A percentile compares a stretch with the other conserved stretches of the same genome.
These are phyloP conservation scores for Phytophthora vignae DNA, from an alignment of 352 stramenopile genomes.

Conservation along the genomic window DNA sequence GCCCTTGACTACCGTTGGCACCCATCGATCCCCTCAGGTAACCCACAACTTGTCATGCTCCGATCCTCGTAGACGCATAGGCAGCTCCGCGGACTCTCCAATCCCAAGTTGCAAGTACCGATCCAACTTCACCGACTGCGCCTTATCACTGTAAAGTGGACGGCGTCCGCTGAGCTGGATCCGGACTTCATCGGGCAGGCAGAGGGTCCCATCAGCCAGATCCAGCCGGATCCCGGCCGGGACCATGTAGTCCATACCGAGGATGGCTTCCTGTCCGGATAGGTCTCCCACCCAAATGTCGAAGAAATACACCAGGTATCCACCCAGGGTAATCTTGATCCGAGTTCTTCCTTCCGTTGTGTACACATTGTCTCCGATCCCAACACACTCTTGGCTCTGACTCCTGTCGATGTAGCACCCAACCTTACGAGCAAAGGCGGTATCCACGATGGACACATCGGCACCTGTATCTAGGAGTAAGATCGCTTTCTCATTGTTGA, in stretches of 20 bases:
- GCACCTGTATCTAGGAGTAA: no score
- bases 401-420: no score
- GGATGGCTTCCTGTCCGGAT: neutral
- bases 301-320: no score
- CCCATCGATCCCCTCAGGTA: conserved; percentile 3
- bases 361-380: no score
- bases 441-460: no score
- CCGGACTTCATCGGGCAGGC: conserved; percentile 8
- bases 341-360: no score
- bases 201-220: neutral
- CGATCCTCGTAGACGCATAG: neutral
- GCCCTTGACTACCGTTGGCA: neutral
- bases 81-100: neutral
- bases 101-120: neutral
- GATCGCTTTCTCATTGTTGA: no score
- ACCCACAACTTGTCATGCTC: conserved; percentile 17
- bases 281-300: no score
- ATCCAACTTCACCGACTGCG: neutral
- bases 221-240: conserved; percentile 20
- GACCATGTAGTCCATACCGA: conserved; percentile 16
- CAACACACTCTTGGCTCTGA: no score
- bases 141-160: conserved; percentile 10
- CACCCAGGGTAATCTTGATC: no score
- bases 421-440: no score
- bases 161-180: conserved; percentile 8